Evolutionary conservation across 805 yeast genomes (phyloP).

Genomic region (Myxozyma geophila): DNA sequence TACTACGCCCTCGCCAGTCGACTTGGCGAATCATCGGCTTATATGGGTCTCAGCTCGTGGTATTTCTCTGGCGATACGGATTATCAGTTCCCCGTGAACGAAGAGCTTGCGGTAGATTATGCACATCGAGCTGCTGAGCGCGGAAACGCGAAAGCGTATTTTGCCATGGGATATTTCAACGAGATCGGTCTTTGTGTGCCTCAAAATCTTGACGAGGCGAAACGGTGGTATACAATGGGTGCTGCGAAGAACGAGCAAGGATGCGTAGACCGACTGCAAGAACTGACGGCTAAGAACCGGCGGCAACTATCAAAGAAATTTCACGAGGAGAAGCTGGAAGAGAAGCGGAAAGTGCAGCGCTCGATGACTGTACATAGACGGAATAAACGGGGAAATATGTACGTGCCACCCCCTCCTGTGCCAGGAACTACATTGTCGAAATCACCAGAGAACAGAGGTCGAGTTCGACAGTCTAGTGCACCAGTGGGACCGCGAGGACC

Average conservation of each 20-base stretch:
- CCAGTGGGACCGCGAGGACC: background rate
- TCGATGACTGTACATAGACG: slow-evolving; percentile 6
- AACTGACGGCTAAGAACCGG: background rate
- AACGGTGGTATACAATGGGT: slow-evolving; percentile 4
- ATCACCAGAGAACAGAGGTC: background rate
- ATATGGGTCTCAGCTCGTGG: slow-evolving; percentile 55
- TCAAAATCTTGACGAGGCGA: slow-evolving; percentile 9
- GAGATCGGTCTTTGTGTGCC: slow-evolving; percentile 55
- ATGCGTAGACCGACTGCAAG: slow-evolving; percentile 14
- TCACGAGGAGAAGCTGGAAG: slow-evolving; percentile 4
- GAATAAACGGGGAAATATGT: background rate
- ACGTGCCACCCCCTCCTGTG: background rate
- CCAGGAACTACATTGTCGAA: background rate
- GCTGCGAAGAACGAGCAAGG: slow-evolving; percentile 8
- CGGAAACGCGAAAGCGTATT: slow-evolving; percentile 64
- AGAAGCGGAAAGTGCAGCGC: slow-evolving; percentile 7
- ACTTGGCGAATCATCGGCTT: slow-evolving; percentile 46
- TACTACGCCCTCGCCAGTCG: slow-evolving; percentile 37
- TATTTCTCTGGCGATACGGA: slow-evolving; percentile 70
- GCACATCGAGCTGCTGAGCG: slow-evolving; percentile 63
- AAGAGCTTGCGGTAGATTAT: slow-evolving; percentile 69
- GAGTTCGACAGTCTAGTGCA: background rate
- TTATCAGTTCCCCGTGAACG: slow-evolving; percentile 58
- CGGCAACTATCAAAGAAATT: slow-evolving; percentile 3
- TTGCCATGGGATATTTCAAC: slow-evolving; percentile 68